Base-by-base conservation (phyloP, 257 asterid species). In the Nicotiana otophora region DNA sequence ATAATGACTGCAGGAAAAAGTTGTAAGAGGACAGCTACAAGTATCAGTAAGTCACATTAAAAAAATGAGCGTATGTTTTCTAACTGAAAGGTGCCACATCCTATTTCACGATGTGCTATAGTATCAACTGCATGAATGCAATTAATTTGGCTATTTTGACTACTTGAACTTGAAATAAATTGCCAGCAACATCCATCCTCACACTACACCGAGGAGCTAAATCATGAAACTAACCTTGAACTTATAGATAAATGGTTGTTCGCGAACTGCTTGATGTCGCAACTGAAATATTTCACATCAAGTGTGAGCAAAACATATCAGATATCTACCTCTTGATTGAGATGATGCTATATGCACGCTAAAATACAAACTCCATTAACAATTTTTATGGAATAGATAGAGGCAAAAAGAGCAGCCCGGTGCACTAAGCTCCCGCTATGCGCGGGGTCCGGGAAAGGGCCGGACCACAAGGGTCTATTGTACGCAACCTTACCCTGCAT, bases 191-290 rank as follows among this genome's bases (percentile, higher is more conserved):
- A 10, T 10, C 33, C 4, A 61, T 61, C 16, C 68, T 63, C 34
- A 63, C 34, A 64, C 39, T 12, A 64, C n/a, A 30, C 20, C 31
- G 46, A 65, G 42, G 42, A 79, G 36, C 61, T 36, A 34, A 66
- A 58, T 48, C 26, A 81, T 58, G 57, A 69, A 82, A 70, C 87
- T 86, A 80, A 87, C 89, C 89, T 66, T 75, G 68, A 84, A 83
- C 85, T 80, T 85, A 86, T 79, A 86, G 79, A 85, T 26, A 79
- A 86, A 69, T 39, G 90, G 89, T 14, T 77, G 89, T 28, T 64
- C 84, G 65, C 78, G 82, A 61, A 86, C 68, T 64, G 81, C 85
- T 84, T 88, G 86, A 77, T 80, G 75, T 69, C 77, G 87, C 78
- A 88, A 82, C 92, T 86, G 87, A 68, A 82, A 82, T 51, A 54